phyloP scores from a whole-genome alignment of 331 rosid genomes.

The Malus hybrid region DNA sequence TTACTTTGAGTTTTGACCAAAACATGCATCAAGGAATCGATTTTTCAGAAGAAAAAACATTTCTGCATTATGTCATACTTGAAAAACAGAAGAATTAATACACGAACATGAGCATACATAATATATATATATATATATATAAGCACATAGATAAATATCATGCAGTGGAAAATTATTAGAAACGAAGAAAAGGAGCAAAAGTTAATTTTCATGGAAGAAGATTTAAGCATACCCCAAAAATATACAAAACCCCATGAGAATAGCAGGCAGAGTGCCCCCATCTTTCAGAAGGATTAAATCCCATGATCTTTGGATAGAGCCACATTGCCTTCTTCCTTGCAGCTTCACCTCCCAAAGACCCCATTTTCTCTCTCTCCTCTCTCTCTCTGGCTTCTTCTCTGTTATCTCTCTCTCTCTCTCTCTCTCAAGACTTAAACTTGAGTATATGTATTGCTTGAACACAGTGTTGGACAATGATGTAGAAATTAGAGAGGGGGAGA shows the following conservation, averaged over 20 bases:
- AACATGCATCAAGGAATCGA: neutral
- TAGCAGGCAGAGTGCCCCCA: slow-evolving; percentile 98
- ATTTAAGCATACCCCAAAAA: slow-evolving; percentile 73
- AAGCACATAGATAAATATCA: neutral
- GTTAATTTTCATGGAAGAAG: neutral
- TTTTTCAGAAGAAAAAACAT: neutral
- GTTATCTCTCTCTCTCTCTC: neutral
- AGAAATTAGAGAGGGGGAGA: slow-evolving; percentile 12
- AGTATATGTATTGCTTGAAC: slow-evolving; percentile 12
- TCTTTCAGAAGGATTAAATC: slow-evolving; percentile 81
- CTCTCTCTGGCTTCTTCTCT: neutral
- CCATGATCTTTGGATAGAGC: slow-evolving; percentile 80
- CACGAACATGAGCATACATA: neutral
- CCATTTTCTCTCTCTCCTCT: slow-evolving; percentile 21
- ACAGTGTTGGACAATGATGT: slow-evolving; percentile 51
- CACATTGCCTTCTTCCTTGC: slow-evolving; percentile 90
- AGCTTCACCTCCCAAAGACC: slow-evolving; percentile 44
- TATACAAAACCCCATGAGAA: slow-evolving; percentile 56
- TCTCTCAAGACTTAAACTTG: neutral
- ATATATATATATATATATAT: neutral
- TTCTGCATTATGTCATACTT: neutral
- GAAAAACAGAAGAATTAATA: neutral
- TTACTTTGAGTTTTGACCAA: neutral
- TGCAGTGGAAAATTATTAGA: neutral
- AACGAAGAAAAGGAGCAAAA: neutral